Evolutionary conservation across 805 yeast genomes (phyloP), one percentile per base, ranked within the genome.

Genomic region (Blastobotrys chiropterorum): DNA sequence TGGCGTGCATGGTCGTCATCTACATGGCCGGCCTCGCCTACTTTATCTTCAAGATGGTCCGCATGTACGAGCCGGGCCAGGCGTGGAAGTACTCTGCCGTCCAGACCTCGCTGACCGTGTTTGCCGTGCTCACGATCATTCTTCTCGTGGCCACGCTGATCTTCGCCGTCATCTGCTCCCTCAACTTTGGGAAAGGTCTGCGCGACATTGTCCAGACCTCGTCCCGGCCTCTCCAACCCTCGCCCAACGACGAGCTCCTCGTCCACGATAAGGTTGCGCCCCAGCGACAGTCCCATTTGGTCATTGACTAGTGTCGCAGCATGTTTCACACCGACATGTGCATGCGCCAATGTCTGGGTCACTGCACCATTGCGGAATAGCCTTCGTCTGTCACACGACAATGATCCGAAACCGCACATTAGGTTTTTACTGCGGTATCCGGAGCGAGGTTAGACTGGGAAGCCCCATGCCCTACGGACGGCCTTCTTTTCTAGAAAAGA

Each of bases 11-110:
- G 22, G 38, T 26, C 7, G 76, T 68, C 52, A 14, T 21, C 20
- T 45, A 22, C 17, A 47, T 69, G 6, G 67, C 69, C 20, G 79
- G 76, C 1, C 57, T 72, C 51, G 77, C 75, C 0, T 76, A 76
- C 58, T 74, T 75, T 40, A 52, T 76, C 31, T 77, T 74, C 67
- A 77, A 77, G 58, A 63, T 72, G 49, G 69, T 76, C 30, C 59
- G 79, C 39, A 65, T 76, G 60, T 75, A 66, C 59, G 71, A 77
- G 26, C 70, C 72, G 47, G 65, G 68, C 45, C 55, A 52, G 43
- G 61, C 54, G 2, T 68, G 70, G 54, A 75, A 75, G 58, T 66
- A 66, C 54, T 48, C 55, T 21, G 73, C 77, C 0, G 77, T 78
- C 1, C 60, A 77, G 38, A 73, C 70, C 50, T 71, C 77, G 15